These are phyloP conservation scores for Exserohilum turcica DNA, from an alignment of 2,329 filamentous ascomycete species.

Conservation along the genomic window DNA sequence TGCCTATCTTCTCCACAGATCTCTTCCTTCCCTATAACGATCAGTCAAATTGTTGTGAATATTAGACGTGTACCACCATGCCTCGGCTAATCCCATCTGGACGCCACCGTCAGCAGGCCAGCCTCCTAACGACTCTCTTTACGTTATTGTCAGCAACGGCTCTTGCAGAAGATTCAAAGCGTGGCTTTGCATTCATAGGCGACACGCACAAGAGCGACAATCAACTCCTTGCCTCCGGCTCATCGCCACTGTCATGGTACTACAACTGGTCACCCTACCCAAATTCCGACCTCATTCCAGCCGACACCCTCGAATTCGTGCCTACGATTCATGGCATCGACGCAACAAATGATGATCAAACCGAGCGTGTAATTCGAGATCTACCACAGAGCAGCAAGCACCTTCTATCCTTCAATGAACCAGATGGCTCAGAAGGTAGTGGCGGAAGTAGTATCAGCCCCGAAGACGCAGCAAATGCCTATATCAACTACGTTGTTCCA, in stretches of 20 bases:
- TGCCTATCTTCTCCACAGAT: not conserved
- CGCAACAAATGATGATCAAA: constrained; percentile 50
- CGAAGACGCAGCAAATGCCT: constrained; percentile 67
- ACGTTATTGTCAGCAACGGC: constrained; percentile 13
- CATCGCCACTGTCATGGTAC: constrained; percentile 76
- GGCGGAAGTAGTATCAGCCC: constrained; percentile 71
- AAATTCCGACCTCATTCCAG: constrained; percentile 59
- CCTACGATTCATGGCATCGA: constrained; percentile 77
- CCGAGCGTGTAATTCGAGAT: constrained; percentile 63
- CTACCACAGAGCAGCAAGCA: constrained; percentile 66
- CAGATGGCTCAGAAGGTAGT: constrained; percentile 62
- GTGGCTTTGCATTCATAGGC: constrained; percentile 73
- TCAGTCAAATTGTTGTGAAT: not conserved
- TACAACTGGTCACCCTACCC: constrained; percentile 72
- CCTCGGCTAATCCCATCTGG: not conserved
- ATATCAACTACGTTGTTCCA: constrained; percentile 74
- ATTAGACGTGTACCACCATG: not conserved
- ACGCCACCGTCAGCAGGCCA: constrained; percentile 5
- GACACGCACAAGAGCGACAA: constrained; percentile 62
- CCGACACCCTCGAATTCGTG: constrained; percentile 69
- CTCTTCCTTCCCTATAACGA: not conserved
- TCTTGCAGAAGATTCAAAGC: constrained; percentile 61
- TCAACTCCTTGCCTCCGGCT: constrained; percentile 65
- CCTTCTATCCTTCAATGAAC: constrained; percentile 79
- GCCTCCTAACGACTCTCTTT: constrained; percentile 4